Conservation (phyloP, 331 rosid genomes). For the Pyracantha coccinea region DNA sequence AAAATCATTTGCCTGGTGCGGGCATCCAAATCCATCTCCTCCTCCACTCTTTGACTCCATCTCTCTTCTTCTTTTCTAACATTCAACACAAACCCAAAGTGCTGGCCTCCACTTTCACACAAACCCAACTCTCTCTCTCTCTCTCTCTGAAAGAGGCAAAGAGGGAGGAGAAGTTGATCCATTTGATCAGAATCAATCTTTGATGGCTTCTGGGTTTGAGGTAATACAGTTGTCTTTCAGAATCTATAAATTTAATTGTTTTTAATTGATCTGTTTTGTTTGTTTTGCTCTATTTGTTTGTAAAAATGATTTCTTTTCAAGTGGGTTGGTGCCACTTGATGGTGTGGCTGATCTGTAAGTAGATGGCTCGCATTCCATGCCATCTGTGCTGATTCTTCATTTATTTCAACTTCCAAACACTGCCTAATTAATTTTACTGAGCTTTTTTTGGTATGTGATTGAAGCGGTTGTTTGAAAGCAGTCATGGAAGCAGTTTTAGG, state of each 20-base stretch:
- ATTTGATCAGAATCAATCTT: not conserved
- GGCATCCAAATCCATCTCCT: not conserved
- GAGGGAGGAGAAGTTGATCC: conserved; percentile 1
- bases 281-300: not conserved
- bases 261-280: not conserved
- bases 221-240: not conserved
- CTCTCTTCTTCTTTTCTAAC: not conserved
- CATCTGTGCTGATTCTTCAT: not conserved
- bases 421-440: not conserved
- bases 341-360: not conserved
- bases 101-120: not conserved
- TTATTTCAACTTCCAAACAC: not conserved
- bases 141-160: not conserved
- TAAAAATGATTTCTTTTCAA: conserved; percentile 1
- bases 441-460: not conserved
- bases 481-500: not conserved
- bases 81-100: not conserved
- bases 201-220: conserved; percentile 5
- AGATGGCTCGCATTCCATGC: not conserved
- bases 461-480: not conserved
- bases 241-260: not conserved
- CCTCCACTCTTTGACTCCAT: not conserved
- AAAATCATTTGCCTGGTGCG: not conserved
- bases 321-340: not conserved
- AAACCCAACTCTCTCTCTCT: not conserved